Evolutionary conservation across 1,139 yeast species (phyloP).

Genomic region (Geotrichum cucujoidarum): DNA sequence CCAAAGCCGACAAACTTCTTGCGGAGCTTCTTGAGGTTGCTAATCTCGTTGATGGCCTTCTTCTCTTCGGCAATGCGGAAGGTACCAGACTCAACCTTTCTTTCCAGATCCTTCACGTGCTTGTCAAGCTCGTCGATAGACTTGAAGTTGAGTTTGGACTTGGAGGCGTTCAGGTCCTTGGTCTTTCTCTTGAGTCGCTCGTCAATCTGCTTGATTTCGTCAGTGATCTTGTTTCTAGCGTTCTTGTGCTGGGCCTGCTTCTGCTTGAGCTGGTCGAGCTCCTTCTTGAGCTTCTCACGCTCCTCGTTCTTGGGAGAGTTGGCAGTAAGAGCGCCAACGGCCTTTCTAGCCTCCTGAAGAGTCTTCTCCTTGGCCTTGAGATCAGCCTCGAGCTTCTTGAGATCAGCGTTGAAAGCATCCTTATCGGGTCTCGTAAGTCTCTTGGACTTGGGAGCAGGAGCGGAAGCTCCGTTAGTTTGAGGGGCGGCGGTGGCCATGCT

Average conservation of each 20-base stretch:
- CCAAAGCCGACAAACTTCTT: slow-evolving; percentile 75
- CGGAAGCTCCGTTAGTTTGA: slow-evolving; percentile 12
- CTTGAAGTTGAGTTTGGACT: slow-evolving; percentile 66
- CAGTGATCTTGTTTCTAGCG: slow-evolving; percentile 63
- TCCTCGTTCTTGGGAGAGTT: slow-evolving; percentile 40
- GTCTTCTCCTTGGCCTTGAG: slow-evolving; percentile 52
- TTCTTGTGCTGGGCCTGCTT: slow-evolving; percentile 66
- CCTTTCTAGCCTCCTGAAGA: slow-evolving; percentile 28
- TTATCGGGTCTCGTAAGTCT: slow-evolving; percentile 37
- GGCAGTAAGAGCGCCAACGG: slow-evolving; percentile 30
- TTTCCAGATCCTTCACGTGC: slow-evolving; percentile 62
- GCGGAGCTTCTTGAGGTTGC: slow-evolving; percentile 72
- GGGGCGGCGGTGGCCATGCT: slow-evolving; percentile 11
- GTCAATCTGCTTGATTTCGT: slow-evolving; percentile 70
- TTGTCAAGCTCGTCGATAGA: slow-evolving; percentile 51
- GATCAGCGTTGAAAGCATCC: slow-evolving; percentile 55
- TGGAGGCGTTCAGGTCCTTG: slow-evolving; percentile 65
- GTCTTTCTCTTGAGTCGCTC: slow-evolving; percentile 69
- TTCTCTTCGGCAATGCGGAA: slow-evolving; percentile 91
- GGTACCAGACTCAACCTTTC: slow-evolving; percentile 73
- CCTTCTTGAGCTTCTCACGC: slow-evolving; percentile 59
- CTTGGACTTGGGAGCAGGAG: slow-evolving; percentile 20
- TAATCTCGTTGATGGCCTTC: slow-evolving; percentile 77
- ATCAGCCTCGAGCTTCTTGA: slow-evolving; percentile 58
- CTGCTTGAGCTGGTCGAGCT: slow-evolving; percentile 60